Conservation (phyloP, 768 basidiomycete species). For the Strobilomyces echinocephalus region DNA sequence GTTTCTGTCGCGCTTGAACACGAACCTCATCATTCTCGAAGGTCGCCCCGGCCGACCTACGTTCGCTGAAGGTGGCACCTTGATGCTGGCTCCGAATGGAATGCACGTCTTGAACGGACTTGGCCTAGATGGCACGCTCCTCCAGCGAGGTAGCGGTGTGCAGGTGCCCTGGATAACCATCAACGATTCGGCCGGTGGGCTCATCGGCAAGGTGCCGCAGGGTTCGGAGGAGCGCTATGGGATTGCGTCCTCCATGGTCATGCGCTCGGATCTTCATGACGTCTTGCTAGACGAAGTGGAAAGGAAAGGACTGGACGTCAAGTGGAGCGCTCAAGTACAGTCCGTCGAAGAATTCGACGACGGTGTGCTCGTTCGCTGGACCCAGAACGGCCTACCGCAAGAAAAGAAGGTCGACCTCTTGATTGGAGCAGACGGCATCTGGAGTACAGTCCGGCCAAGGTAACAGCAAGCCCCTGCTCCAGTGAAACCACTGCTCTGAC, state of each 20-base stretch:
- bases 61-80: constrained; percentile 21
- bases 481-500: not conserved
- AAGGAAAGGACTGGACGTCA: constrained; percentile 13
- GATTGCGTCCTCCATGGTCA: constrained; percentile 23
- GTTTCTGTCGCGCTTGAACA: constrained; percentile 23
- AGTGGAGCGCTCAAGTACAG: constrained; percentile 23
- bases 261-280: constrained; percentile 30
- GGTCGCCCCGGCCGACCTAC: constrained; percentile 15
- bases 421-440: constrained; percentile 30
- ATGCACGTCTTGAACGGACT: constrained; percentile 28
- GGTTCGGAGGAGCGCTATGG: constrained; percentile 27
- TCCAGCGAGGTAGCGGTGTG: constrained; percentile 19
- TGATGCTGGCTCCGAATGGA: constrained; percentile 29
- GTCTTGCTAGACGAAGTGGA: constrained; percentile 29
- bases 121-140: constrained; percentile 20
- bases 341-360: constrained; percentile 22
- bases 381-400: constrained; percentile 14
- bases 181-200: constrained; percentile 18
- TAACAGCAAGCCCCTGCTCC: not conserved
- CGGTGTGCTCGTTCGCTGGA: constrained; percentile 26
- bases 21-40: constrained; percentile 21
- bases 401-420: constrained; percentile 29
- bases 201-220: constrained; percentile 22
- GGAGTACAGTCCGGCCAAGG: constrained; percentile 27
- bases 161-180: constrained; percentile 20